phyloP scores from a whole-genome alignment of 176 grass and related monocot genomes.

The Oryza glumipatula region DNA sequence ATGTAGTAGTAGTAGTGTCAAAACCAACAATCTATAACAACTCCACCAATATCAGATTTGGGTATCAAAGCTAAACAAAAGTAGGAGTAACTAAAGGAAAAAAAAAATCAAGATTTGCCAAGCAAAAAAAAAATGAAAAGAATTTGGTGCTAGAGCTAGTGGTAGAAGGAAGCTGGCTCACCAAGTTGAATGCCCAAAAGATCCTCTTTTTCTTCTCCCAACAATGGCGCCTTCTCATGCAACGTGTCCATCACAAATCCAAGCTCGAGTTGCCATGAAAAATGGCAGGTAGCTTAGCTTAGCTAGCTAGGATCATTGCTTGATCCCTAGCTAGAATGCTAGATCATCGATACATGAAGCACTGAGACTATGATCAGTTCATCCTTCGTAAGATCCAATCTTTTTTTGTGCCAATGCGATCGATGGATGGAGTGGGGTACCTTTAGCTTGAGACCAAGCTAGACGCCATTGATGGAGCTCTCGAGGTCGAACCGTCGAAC shows the following conservation, averaged over 20 bases:
- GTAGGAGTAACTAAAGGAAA: conserved; percentile 1
- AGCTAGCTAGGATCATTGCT: neutral
- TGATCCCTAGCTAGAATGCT: neutral
- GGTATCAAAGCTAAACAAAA: conserved; percentile 35
- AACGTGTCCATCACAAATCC: conserved; percentile 31
- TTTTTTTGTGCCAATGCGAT: conserved; percentile 15
- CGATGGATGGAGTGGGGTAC: neutral
- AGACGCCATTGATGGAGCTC: conserved; percentile 12
- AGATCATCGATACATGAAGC: conserved; percentile 11
- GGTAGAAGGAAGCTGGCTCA: conserved; percentile 38
- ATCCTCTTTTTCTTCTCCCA: conserved; percentile 40
- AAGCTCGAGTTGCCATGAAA: neutral
- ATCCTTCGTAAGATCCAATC: neutral
- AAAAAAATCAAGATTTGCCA: neutral
- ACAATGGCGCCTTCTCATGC: conserved; percentile 41
- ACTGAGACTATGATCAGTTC: neutral
- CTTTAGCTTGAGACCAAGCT: neutral
- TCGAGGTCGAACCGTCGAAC: neutral
- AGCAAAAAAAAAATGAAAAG: neutral
- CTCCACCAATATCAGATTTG: conserved; percentile 35
- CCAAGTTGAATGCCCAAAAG: conserved; percentile 48
- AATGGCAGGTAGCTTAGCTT: neutral
- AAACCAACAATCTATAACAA: conserved; percentile 34
- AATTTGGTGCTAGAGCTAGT: conserved; percentile 19
- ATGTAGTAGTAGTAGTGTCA: neutral